Conservation (phyloP, 208 protist genomes). For the Leishmania martiniquensis region DNA sequence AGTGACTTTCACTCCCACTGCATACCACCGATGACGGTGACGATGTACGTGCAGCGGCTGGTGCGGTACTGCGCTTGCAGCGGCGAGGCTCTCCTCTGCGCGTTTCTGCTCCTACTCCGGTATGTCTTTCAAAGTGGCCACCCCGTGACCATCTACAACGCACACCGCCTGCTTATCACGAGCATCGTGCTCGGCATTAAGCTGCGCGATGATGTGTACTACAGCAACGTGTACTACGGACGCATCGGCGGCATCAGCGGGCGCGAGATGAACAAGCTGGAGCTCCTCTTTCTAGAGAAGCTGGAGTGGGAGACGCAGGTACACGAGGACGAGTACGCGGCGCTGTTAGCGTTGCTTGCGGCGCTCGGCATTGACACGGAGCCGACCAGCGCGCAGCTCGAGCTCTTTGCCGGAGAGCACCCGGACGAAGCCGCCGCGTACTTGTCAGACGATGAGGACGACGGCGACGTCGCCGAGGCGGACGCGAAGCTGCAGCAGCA, state of each 20-base stretch:
- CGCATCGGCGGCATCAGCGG: constrained; percentile 89
- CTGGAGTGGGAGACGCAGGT: constrained; percentile 86
- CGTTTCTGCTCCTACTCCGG: constrained; percentile 89
- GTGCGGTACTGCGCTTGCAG: constrained; percentile 81
- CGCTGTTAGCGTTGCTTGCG: constrained; percentile 44
- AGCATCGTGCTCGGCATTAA: constrained; percentile 91
- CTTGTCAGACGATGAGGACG: constrained; percentile 36
- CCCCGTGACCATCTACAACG: constrained; percentile 90
- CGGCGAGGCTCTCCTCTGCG: constrained; percentile 87
- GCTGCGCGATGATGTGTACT: constrained; percentile 94
- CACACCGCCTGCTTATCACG: constrained; percentile 93
- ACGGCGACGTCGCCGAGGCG: constrained; percentile 19
- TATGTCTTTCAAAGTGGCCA: constrained; percentile 73
- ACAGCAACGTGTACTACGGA: constrained; percentile 93
- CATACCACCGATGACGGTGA: constrained; percentile 77
- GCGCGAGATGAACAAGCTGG: constrained; percentile 92
- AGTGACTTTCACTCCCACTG: constrained; percentile 83
- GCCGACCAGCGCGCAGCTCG: constrained; percentile 25
- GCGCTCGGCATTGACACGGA: constrained; percentile 27
- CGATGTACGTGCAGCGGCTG: constrained; percentile 86
- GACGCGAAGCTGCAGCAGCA: constrained; percentile 11
- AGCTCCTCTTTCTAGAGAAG: constrained; percentile 83
- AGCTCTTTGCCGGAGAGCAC: constrained; percentile 32
- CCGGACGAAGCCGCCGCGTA: constrained; percentile 33
- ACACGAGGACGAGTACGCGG: constrained; percentile 54